These are phyloP conservation scores for Panaeolus cyanescens DNA, from an alignment of 768 basidiomycete species.

Conservation along the genomic window DNA sequence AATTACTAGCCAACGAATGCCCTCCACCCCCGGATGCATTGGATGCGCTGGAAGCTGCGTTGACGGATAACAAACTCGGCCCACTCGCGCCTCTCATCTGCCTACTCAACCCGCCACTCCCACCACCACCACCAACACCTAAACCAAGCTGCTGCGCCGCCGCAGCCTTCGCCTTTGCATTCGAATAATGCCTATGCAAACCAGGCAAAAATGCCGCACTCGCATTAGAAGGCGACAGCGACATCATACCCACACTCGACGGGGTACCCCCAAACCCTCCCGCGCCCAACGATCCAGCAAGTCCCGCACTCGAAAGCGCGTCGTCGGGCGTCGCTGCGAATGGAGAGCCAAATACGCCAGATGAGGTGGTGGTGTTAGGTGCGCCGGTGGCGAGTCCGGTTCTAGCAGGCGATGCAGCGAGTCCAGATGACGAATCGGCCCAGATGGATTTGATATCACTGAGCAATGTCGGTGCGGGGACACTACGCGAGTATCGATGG, in stretches of 20 bases:
- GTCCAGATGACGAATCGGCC: conserved; percentile 51
- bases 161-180: conserved; percentile 45
- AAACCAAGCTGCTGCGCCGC: conserved; percentile 30
- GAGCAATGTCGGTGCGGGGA: conserved; percentile 75
- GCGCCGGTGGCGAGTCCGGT: conserved; percentile 54
- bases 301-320: conserved; percentile 15
- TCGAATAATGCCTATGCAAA: conserved; percentile 64
- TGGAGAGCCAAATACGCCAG: conserved; percentile 13
- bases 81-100: conserved; percentile 34
- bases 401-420: conserved; percentile 38
- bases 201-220: conserved; percentile 82
- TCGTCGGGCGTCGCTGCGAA: conserved; percentile 21
- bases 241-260: conserved; percentile 40
- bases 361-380: conserved; percentile 39
- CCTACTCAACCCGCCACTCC: conserved; percentile 29
- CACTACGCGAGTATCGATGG: conserved; percentile 82
- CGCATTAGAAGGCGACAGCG: conserved; percentile 74
- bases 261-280: conserved; percentile 8
- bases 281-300: neutral
- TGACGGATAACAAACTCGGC: conserved; percentile 21
- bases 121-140: conserved; percentile 12
- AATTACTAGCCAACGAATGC: conserved; percentile 29
- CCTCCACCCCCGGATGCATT: neutral
- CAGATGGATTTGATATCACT: conserved; percentile 83
- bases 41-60: neutral